Evolutionary conservation across 108 stramenopile genomes (phyloP), one percentile per base, ranked within the genome.

Genomic region (Fistulifera solaris): DNA sequence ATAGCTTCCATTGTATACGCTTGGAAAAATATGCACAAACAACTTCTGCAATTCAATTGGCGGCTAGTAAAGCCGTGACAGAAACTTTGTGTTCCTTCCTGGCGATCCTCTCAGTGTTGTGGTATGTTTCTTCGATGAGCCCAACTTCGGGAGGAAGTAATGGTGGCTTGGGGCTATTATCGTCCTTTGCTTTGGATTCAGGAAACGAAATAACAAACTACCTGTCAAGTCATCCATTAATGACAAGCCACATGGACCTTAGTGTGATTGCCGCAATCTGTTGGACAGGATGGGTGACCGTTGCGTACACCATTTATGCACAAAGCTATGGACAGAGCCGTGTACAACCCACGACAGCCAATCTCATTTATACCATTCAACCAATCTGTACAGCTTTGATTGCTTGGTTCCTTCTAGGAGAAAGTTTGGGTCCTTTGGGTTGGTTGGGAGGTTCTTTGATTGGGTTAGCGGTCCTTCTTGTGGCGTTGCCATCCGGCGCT

Each of bases 351-450:
- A 59, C 77, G n/a, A 68, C 81, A 51, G 85, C 87, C 0, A 91
- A 87, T 61, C 61, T 91, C 26, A 83, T 93, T 27, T 89, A 93
- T 54, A 81, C 92, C 14, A 71, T 81, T 19, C 92, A 93, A 56
- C 87, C 87, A 18, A 17, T 93, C n/a, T 87, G 82, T 48, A 78
- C 83, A 14, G 83, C 85, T 14, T 14, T 87, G 13, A 75, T 89
- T 71, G 87, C 92, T 16, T 89, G 63, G 27, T 16, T 73, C 8
- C 43, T 87, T 6, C 54, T 93, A 48, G 84, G 83, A 23, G 92
- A 93, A 56, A 69, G 48, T 25, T 41, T 87, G 17, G 79, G 80
- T 38, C 45, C 68, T 5, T 48, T 58, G 35, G 85, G 77, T 25
- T 70, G 51, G n/a, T 55, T 51, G 47, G 92, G 92, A 40, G 90